Evolutionary conservation across 257 asterid species (phyloP).

Genomic region (Anisodus acutangulus): DNA sequence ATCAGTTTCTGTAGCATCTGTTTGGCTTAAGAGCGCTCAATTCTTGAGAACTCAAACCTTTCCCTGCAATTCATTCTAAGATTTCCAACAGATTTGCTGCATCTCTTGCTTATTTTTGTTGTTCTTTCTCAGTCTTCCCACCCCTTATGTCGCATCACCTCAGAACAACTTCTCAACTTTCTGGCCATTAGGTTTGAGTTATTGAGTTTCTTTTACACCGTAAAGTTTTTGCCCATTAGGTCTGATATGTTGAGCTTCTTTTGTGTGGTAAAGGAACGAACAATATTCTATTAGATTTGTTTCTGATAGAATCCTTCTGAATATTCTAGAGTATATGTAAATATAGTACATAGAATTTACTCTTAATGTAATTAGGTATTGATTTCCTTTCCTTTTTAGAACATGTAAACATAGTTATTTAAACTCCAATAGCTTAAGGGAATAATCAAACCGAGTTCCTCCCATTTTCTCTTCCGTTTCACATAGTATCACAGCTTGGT

Average conservation of each 20-base stretch:
- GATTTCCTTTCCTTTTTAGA: neutral
- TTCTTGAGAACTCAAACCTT: neutral
- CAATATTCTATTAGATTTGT: neutral
- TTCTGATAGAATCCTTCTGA: neutral
- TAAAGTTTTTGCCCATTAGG: neutral
- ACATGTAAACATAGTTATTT: neutral
- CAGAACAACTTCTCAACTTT: neutral
- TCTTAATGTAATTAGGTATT: neutral
- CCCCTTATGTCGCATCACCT: neutral
- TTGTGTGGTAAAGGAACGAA: neutral
- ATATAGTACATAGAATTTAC: neutral
- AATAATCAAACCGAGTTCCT: constrained; percentile 4
- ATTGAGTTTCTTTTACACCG: neutral
- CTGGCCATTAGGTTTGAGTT: constrained; percentile 13
- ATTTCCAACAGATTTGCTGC: neutral
- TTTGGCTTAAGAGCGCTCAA: neutral
- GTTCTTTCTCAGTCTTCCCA: constrained; percentile 20
- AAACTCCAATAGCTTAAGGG: neutral
- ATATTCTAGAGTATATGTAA: neutral
- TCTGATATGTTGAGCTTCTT: neutral
- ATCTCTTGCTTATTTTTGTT: neutral
- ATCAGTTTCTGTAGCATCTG: neutral
- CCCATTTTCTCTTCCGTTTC: neutral
- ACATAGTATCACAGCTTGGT: neutral
- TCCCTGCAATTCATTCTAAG: neutral